phyloP scores from a whole-genome alignment of 106 monocot genomes.

The Acorus calamus region DNA sequence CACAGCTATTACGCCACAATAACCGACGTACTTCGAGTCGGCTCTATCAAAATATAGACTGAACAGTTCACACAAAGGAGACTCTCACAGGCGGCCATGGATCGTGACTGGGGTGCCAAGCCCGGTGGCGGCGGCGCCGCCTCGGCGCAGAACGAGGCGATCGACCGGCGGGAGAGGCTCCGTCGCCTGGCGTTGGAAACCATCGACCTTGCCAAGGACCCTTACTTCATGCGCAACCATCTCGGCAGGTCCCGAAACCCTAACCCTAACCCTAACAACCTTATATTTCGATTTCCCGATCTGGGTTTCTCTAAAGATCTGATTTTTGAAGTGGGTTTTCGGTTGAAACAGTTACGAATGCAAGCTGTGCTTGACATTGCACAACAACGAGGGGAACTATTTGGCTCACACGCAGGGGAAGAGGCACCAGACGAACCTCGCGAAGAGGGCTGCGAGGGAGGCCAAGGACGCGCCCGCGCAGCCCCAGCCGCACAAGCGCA shows the following conservation, averaged over 20 bases:
- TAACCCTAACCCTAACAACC: conserved; percentile 7
- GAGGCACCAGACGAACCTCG: conserved; percentile 97
- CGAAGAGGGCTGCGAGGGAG: conserved; percentile 91
- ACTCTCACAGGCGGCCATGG: conserved; percentile 30
- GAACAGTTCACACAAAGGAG: not conserved
- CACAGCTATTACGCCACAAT: no score
- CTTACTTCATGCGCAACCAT: conserved; percentile 99
- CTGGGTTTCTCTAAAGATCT: not conserved
- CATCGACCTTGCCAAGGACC: conserved; percentile 96
- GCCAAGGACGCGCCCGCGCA: conserved; percentile 89
- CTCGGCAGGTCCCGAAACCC: conserved; percentile 71
- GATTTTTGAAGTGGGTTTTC: not conserved
- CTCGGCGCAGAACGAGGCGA: conserved; percentile 92
- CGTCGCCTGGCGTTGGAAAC: conserved; percentile 91
- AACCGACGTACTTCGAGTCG: no score
- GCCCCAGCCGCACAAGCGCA: conserved; percentile 98
- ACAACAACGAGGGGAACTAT: conserved; percentile 99
- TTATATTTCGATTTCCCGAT: not conserved
- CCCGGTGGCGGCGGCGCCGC: conserved; percentile 94
- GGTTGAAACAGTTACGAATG: conserved; percentile 60
- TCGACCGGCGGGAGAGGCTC: conserved; percentile 88
- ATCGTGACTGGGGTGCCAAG: conserved; percentile 95
- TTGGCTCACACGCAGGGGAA: conserved; percentile 96
- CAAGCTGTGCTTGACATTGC: conserved; percentile 91
- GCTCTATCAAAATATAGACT: no score